Evolutionary conservation across 352 stramenopile species (phyloP), one percentile per base, ranked within the genome.

Genomic region (Phytophthora citricola): DNA sequence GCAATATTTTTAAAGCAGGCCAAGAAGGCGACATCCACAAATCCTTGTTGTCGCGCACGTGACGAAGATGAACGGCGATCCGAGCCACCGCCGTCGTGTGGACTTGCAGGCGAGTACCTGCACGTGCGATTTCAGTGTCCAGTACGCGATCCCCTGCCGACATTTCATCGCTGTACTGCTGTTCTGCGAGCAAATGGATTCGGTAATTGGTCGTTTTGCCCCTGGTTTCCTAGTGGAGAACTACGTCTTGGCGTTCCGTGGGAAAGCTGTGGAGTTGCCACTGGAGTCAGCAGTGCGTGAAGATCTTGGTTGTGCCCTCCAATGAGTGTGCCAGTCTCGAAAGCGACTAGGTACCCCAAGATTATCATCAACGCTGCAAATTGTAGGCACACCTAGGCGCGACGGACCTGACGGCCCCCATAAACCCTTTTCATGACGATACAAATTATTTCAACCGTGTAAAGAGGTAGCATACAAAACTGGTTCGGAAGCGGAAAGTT

Each of bases 131-230:
- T 90, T 87, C 68, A 86, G 86, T 58, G 67, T 81, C 39, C 78
- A 90, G 53, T 74, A 75, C 56, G 73, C 68, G 9, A 85, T 87
- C 31, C 81, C 81, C 24, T 90, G 81, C 32, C 76, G 76, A n/a
- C 81, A 90, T 54, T 46, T 90, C 49, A 81, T 90, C 45, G 78
- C 81, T 2, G 81, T 81, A 26, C 63, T 84, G 66, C 58, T 87
- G 15, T 87, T 84, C 46, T 87, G 73, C 31, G 53, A 75, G n/a
- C 74, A 80, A 53, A 85, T 83, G 71, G 74, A 87, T 44, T 71
- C 62, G 15, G 67, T 85, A 49, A 68, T 66, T 38, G 66, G 61
- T 11, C 68, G 76, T 7, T 90, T 87, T 57, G 78, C 69, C 9
- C 39, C 69, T 26, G 69, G 69, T n/a, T 90, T 85, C 43, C 66